A percentile compares a stretch with the other conserved stretches of the same genome.
Evolutionary conservation across 2,329 filamentous ascomycete species (phyloP).

Genomic region (Arthrobotrys conoides): DNA sequence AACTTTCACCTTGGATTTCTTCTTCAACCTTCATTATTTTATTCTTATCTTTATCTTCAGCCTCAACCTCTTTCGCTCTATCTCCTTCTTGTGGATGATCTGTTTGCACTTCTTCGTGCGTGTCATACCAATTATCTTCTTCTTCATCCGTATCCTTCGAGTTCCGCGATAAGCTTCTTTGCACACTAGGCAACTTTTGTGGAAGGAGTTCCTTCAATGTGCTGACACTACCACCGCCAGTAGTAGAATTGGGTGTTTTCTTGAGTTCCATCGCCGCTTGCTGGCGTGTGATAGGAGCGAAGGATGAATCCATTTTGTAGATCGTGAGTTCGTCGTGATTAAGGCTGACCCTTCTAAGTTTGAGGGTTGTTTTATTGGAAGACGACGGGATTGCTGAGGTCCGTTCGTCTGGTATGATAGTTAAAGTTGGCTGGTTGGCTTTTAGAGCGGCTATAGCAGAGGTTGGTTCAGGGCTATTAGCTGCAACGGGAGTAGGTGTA

Average conservation of each 20-base stretch:
- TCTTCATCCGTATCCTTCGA: not conserved
- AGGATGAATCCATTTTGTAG: constrained; percentile 57
- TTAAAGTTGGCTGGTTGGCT: not conserved
- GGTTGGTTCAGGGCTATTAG: not conserved
- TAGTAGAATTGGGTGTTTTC: not conserved
- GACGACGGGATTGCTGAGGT: not conserved
- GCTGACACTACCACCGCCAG: not conserved
- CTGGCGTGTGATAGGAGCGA: constrained; percentile 50
- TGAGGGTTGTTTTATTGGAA: constrained; percentile 7
- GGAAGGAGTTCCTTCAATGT: not conserved
- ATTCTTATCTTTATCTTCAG: not conserved
- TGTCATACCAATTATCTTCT: not conserved
- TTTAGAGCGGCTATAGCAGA: not conserved
- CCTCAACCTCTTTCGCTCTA: not conserved
- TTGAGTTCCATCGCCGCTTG: constrained; percentile 41
- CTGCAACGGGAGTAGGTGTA: constrained; percentile 1
- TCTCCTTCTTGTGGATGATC: not conserved
- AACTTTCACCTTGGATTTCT: not conserved
- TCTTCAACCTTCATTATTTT: not conserved
- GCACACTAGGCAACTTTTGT: not conserved
- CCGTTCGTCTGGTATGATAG: not conserved
- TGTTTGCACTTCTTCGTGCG: constrained; percentile 3
- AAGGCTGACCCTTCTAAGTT: constrained; percentile 10
- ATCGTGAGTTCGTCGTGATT: constrained; percentile 52
- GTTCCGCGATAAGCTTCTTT: not conserved